Base-by-base conservation (phyloP, 345 rosid genomes). In the Euphorbia peplus region DNA sequence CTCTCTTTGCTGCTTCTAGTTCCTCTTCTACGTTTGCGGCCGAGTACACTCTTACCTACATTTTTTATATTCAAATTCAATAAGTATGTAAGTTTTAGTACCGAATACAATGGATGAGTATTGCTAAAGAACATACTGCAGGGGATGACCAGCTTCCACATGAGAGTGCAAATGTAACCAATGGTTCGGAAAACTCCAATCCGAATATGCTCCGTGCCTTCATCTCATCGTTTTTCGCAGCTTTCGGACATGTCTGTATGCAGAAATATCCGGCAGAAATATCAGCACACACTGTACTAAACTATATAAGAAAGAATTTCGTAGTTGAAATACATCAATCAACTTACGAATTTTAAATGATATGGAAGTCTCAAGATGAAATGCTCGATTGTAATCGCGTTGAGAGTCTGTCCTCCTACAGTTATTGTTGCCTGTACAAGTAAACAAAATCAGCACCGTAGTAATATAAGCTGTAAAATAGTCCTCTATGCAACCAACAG, bases 61-160 rank as follows among this genome's bases (percentile, higher is more conserved):
- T 30, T 65, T 63, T 21, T 47, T n/a, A n/a, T n/a, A n/a, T n/a
- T 22, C 22, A 56, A 13, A 41, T 21, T 1, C 8, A 46, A 0
- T 29, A 30, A n/a, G 4, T 29, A 22, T n/a, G 44, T 52, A 10
- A 60, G 4, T 3, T 32, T 32, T 32, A 32, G 6, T 32, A 32
- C 6, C 37, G 37, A 32, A 32, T n/a, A n/a, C n/a, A 32, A 32
- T 6, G 3, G 37, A 32, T 32, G 4, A 32, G 37, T 32, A 32
- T 32, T 32, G 37, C 3, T 32, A 2, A 32, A 32, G 37, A 32
- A 84, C 97, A 82, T 89, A 88, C 97, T 50, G 88, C 86, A 55
- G 97, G 99, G 30, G 99, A 95, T 37, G 99, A 86, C 95, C 92
- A 83, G 78, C 99, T 95, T 70, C 99, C 99, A 29, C 96, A 91